Evolutionary conservation across 2,329 filamentous ascomycete genomes (phyloP).

Genomic region (Monosporascus sp.): DNA sequence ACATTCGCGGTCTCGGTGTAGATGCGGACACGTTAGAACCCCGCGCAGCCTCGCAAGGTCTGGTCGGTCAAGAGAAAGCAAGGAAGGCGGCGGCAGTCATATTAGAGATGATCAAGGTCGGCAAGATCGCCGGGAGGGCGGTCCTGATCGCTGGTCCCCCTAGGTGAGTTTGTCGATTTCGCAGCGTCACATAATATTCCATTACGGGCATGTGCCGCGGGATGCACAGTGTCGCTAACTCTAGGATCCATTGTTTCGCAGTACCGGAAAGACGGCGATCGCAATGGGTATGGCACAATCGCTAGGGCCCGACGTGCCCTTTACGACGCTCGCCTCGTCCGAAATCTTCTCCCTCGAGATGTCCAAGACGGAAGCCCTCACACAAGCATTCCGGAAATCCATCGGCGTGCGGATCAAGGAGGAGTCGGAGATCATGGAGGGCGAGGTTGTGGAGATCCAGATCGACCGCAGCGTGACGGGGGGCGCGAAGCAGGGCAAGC

Average conservation of each 20-base stretch:
- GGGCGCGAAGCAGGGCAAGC: slow-evolving; percentile 95
- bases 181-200: too few relatives aligned
- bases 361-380: slow-evolving; percentile 98
- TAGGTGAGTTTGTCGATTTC: slow-evolving; percentile 43
- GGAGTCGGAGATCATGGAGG: slow-evolving; percentile 98
- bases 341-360: slow-evolving; percentile 99
- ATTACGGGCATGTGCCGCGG: too few relatives aligned
- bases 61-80: slow-evolving; percentile 94
- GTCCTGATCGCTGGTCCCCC: slow-evolving; percentile 93
- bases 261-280: slow-evolving; percentile 97
- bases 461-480: slow-evolving; percentile 96
- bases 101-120: slow-evolving; percentile 97
- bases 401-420: slow-evolving; percentile 98
- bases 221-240: slow-evolving; percentile 9
- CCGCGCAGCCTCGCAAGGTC: slow-evolving; percentile 77
- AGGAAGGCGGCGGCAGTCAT: slow-evolving; percentile 95
- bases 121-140: slow-evolving; percentile 94
- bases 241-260: slow-evolving; percentile 27
- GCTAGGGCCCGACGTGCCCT: slow-evolving; percentile 87
- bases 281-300: slow-evolving; percentile 99
- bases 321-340: slow-evolving; percentile 90
- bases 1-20: slow-evolving; percentile 92
- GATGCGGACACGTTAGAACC: slow-evolving; percentile 89
- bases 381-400: slow-evolving; percentile 97
- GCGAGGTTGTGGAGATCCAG: slow-evolving; percentile 97